Evolutionary conservation across 2,329 filamentous ascomycete genomes (phyloP).

Genomic region (Aspergillus clavatus): DNA sequence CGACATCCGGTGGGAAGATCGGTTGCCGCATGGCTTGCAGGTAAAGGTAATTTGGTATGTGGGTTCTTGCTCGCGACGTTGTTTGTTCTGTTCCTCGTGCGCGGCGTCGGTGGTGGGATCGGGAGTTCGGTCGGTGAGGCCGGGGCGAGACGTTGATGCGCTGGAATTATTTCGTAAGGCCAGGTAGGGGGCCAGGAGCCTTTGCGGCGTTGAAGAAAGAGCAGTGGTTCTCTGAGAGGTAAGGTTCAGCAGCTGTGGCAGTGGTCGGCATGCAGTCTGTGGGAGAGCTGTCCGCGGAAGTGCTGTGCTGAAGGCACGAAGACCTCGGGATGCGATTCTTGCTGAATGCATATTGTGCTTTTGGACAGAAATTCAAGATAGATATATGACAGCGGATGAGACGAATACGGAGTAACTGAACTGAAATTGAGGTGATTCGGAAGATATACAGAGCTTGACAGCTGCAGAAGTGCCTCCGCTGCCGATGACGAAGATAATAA

Average conservation of each 20-base stretch:
- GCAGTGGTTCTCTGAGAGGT: conserved; percentile 4
- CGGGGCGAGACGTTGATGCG: conserved; percentile 17
- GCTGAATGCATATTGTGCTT: conserved; percentile 17
- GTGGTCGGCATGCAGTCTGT: conserved; percentile 16
- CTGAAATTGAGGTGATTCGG: no score
- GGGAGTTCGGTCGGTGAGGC: conserved; percentile 31
- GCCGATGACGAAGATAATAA: conserved; percentile 13
- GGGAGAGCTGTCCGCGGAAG: conserved; percentile 14
- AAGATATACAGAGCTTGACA: not conserved
- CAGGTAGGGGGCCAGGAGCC: conserved; percentile 7
- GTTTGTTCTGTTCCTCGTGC: conserved; percentile 32
- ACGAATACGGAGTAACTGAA: not conserved
- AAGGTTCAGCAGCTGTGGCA: conserved; percentile 18
- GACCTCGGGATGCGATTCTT: conserved; percentile 13
- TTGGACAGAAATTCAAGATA: not conserved
- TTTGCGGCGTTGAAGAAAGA: conserved; percentile 2
- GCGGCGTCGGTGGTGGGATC: conserved; percentile 27
- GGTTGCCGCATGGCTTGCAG: conserved; percentile 74
- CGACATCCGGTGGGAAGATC: conserved; percentile 79
- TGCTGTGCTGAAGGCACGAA: conserved; percentile 18
- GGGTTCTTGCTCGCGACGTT: conserved; percentile 48
- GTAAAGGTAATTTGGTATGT: conserved; percentile 89
- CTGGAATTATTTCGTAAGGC: conserved; percentile 28
- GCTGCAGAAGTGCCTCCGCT: not conserved
- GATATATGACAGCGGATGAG: not conserved